These are phyloP conservation scores for Pichia eremophila DNA, from an alignment of 805 yeast genomes.

Conservation along the genomic window DNA sequence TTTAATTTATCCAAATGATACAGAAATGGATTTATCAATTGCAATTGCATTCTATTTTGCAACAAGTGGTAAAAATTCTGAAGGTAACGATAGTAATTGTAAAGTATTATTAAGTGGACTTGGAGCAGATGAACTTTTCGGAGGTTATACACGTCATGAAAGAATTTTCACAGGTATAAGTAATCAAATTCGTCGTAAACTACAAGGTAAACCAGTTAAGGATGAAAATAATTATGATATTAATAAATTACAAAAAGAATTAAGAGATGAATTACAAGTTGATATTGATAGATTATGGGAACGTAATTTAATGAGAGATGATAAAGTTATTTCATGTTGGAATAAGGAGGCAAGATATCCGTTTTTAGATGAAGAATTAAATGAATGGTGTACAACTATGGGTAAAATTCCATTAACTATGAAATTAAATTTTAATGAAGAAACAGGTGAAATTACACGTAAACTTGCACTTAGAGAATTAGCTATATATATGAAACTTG, in stretches of 20 bases:
- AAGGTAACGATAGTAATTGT: conserved; percentile 33
- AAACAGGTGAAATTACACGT: conserved; percentile 26
- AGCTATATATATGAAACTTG: conserved; percentile 37
- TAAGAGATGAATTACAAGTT: conserved; percentile 50
- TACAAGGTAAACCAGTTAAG: conserved; percentile 15
- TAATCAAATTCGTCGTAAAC: conserved; percentile 15
- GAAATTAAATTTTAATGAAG: conserved; percentile 31
- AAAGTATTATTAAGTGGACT: conserved; percentile 81
- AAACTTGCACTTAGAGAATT: conserved; percentile 55
- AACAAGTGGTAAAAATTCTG: conserved; percentile 43
- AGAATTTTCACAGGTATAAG: conserved; percentile 32
- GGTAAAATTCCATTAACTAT: conserved; percentile 38
- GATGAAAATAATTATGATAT: conserved; percentile 12
- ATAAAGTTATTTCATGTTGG: conserved; percentile 75
- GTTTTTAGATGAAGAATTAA: conserved; percentile 57
- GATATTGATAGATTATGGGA: conserved; percentile 70
- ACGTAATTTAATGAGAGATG: conserved; percentile 86
- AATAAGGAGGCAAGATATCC: conserved; percentile 90
- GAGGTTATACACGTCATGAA: conserved; percentile 87
- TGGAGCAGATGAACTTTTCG: conserved; percentile 96
- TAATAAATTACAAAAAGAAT: conserved; percentile 25
- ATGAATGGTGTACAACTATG: conserved; percentile 34
- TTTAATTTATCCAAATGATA: conserved; percentile 72
- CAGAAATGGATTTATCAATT: conserved; percentile 93
- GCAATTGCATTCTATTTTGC: conserved; percentile 96